Evolutionary conservation across 2,329 filamentous ascomycete species (phyloP).

Genomic region (Tolypocladium ovalisporum): DNA sequence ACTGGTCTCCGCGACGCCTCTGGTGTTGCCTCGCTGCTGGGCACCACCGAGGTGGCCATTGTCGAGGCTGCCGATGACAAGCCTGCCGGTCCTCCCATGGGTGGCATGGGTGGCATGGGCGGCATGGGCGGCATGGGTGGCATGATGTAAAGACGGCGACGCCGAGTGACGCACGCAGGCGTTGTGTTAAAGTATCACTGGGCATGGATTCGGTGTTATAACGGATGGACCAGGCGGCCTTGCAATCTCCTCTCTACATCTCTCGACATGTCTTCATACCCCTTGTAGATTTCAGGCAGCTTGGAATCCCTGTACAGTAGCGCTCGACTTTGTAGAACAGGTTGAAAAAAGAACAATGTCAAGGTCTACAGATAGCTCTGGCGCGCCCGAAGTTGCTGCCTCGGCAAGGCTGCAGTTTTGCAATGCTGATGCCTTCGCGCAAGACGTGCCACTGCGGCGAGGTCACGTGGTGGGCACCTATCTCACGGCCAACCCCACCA

Average conservation of each 20-base stretch:
- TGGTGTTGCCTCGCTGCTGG: constrained; percentile 91
- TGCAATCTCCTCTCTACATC: constrained; percentile 23
- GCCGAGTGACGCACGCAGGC: constrained; percentile 6
- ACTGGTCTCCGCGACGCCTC: constrained; percentile 91
- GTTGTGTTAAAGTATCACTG: constrained; percentile 17
- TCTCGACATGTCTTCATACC: constrained; percentile 16
- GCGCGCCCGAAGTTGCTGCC: not conserved
- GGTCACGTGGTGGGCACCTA: constrained; percentile 18
- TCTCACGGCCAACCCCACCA: constrained; percentile 22
- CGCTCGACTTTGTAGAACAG: constrained; percentile 18
- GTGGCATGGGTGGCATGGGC: constrained; percentile 60
- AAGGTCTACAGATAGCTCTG: not conserved
- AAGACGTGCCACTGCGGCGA: not conserved
- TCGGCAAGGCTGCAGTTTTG: constrained; percentile 6
- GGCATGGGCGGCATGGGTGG: constrained; percentile 50
- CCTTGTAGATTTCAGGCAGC: constrained; percentile 15
- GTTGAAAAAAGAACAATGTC: constrained; percentile 9
- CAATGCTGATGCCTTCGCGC: not conserved
- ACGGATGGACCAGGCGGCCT: constrained; percentile 18
- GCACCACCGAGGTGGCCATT: constrained; percentile 96
- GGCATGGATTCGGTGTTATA: constrained; percentile 40
- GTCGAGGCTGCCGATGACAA: constrained; percentile 95
- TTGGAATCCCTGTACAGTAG: constrained; percentile 23
- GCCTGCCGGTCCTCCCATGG: constrained; percentile 49
- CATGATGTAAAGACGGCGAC: constrained; percentile 44